Conservation (phyloP, 2,329 filamentous ascomycete species). For the Fusarium bulbicola region DNA sequence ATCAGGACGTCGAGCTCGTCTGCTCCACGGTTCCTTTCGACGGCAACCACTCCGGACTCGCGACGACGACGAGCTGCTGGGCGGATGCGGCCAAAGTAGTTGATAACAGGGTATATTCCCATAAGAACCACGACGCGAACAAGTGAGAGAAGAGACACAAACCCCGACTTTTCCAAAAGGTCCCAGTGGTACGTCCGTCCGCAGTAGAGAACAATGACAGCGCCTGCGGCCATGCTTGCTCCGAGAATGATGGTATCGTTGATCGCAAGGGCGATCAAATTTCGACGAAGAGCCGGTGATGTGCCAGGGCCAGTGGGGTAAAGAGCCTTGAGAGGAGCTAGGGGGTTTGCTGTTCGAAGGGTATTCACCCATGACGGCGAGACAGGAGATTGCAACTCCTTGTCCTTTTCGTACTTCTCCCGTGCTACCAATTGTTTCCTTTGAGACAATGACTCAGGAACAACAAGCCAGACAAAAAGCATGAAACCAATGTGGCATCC, state of each 20-base stretch:
- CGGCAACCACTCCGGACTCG: slow-evolving; percentile 47
- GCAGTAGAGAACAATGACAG: slow-evolving; percentile 86
- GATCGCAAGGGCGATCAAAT: slow-evolving; percentile 81
- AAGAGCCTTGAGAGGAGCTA: slow-evolving; percentile 81
- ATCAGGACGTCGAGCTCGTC: slow-evolving; percentile 81
- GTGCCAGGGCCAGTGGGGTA: slow-evolving; percentile 74
- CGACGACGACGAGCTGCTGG: slow-evolving; percentile 55
- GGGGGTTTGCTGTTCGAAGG: slow-evolving; percentile 67
- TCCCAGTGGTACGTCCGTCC: slow-evolving; percentile 85
- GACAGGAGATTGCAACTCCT: slow-evolving; percentile 48
- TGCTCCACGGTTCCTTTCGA: slow-evolving; percentile 71
- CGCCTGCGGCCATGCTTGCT: slow-evolving; percentile 80
- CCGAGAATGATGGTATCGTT: slow-evolving; percentile 87
- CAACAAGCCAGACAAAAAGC: slow-evolving; percentile 71
- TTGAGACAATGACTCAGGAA: slow-evolving; percentile 86
- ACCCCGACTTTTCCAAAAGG: slow-evolving; percentile 80
- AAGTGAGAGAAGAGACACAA: slow-evolving; percentile 81
- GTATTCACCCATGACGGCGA: slow-evolving; percentile 43
- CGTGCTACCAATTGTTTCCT: slow-evolving; percentile 75
- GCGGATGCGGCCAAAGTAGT: slow-evolving; percentile 74
- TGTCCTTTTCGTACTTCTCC: slow-evolving; percentile 68
- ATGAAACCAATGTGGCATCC: slow-evolving; percentile 79
- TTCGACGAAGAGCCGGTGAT: slow-evolving; percentile 71
- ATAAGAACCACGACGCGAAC: slow-evolving; percentile 81
- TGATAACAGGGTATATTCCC: slow-evolving; percentile 77